phyloP scores from a whole-genome alignment of 179 eudicot species.

The Amaranthus tricolor region DNA sequence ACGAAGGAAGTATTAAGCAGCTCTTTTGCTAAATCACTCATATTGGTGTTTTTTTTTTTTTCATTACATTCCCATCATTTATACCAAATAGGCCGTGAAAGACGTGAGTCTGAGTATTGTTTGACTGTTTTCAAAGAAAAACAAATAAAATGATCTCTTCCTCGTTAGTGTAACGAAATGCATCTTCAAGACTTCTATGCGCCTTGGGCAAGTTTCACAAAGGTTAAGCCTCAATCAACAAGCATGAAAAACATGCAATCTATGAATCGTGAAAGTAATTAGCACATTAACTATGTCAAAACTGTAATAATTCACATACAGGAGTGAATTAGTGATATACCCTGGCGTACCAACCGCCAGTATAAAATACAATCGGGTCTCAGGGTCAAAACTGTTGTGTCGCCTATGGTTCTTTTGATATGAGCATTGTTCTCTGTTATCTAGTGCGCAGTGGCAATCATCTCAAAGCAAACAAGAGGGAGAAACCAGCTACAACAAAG shows the following conservation, averaged over 20 bases:
- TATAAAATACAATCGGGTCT: neutral
- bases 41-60: too few species aligned
- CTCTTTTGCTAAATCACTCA: too few species aligned
- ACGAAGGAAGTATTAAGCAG: too few species aligned
- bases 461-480: constrained; percentile 57
- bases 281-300: neutral
- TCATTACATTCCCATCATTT: too few species aligned
- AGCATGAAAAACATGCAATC: neutral
- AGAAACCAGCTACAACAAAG: constrained; percentile 58
- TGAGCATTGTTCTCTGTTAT: constrained; percentile 15
- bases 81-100: too few species aligned
- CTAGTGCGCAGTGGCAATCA: constrained; percentile 43
- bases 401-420: neutral
- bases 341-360: neutral
- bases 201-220: too few species aligned
- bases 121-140: too few species aligned
- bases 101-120: too few species aligned
- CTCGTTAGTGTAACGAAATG: too few species aligned
- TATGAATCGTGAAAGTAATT: neutral
- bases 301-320: neutral
- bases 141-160: too few species aligned
- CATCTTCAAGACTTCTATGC: too few species aligned
- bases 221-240: neutral
- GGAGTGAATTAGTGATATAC: neutral
- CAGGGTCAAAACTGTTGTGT: neutral